phyloP scores from a whole-genome alignment of 306 rosid species.

The Alnus glutinosa region DNA sequence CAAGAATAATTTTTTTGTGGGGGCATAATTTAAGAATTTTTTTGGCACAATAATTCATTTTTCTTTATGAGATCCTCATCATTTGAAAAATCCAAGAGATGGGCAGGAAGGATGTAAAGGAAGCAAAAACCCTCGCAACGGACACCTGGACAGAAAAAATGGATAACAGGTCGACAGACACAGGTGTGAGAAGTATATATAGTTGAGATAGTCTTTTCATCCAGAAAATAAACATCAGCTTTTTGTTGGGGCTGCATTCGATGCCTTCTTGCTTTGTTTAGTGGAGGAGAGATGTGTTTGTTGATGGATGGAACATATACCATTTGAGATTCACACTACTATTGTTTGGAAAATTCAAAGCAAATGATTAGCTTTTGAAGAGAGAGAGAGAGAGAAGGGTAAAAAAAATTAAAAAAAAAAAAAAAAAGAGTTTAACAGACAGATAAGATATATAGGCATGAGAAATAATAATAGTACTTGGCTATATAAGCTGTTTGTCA shows the following conservation, averaged over 20 bases:
- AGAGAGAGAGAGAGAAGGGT: slow-evolving; percentile 15
- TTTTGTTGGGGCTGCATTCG: slow-evolving; percentile 45
- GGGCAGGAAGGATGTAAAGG: slow-evolving; percentile 9
- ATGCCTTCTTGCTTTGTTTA: slow-evolving; percentile 61
- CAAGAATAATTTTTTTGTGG: slow-evolving; percentile 38
- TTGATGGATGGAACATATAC: slow-evolving; percentile 70
- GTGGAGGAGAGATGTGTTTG: slow-evolving; percentile 47
- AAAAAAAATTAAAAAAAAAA: background rate
- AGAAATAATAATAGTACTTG: slow-evolving; percentile 45
- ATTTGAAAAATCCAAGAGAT: slow-evolving; percentile 4
- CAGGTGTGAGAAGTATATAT: background rate
- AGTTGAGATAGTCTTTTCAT: slow-evolving; percentile 44
- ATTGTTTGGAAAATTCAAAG: slow-evolving; percentile 58
- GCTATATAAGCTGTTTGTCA: slow-evolving; percentile 13
- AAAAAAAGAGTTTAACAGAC: background rate
- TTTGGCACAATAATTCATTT: slow-evolving; percentile 43
- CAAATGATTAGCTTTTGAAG: slow-evolving; percentile 64
- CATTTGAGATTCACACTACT: slow-evolving; percentile 48
- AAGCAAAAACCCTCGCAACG: slow-evolving; percentile 1
- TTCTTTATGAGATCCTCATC: slow-evolving; percentile 33
- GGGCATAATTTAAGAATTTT: slow-evolving; percentile 36
- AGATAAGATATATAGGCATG: slow-evolving; percentile 18
- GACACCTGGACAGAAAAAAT: background rate
- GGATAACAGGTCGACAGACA: background rate
- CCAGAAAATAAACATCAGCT: slow-evolving; percentile 41